Base-by-base conservation (phyloP, 768 basidiomycete species). In the Leccinum subtestaceum region DNA sequence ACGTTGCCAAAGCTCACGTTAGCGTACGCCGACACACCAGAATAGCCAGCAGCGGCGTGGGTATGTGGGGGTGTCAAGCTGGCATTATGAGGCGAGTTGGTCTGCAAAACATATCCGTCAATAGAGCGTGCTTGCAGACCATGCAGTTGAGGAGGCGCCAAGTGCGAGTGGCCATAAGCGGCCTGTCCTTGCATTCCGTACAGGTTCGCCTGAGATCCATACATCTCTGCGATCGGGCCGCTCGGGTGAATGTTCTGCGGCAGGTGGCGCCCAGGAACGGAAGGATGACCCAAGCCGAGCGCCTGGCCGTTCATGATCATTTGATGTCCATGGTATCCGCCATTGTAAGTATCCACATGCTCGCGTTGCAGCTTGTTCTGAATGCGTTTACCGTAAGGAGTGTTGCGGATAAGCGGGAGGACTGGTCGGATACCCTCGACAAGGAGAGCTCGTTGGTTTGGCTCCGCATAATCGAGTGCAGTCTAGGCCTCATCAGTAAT, bases 401-500 rank as follows among this genome's bases (percentile, higher is more conserved):
- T 99, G 77, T 99, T 99, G 69, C 97, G 91, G 70, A 99, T 99
- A 67, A 98, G 82, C 2, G 97, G 97, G 25, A 99, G 82, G 60
- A 98, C 94, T n/a, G 97, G 97, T 52, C 97, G 90, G 72, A 99
- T 99, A 65, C 93, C 93, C 70, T 98, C 96, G 19, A 99, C 93
- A 25, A 99, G 87, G 62, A 95, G 81, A 5, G 88, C 85, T 59
- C 97, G 89, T 74, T 99, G 97, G 21, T 74, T 80, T n/a, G 95
- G 89, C 67, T 98, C 97, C 36, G 97, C 95, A 64, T 98, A 99
- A 74, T 99, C 97, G 55, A 98, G 78, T 40, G 96, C 95, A 58
- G 97, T 99, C 89, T 98, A 74, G 45, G 25, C 56, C 10, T 45
- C 62, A 67, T 69, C 19, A 74, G 57, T 36, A 56, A 25, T 43